phyloP scores from a whole-genome alignment of 2,329 filamentous ascomycete species.

The Colletotrichum incanum region DNA sequence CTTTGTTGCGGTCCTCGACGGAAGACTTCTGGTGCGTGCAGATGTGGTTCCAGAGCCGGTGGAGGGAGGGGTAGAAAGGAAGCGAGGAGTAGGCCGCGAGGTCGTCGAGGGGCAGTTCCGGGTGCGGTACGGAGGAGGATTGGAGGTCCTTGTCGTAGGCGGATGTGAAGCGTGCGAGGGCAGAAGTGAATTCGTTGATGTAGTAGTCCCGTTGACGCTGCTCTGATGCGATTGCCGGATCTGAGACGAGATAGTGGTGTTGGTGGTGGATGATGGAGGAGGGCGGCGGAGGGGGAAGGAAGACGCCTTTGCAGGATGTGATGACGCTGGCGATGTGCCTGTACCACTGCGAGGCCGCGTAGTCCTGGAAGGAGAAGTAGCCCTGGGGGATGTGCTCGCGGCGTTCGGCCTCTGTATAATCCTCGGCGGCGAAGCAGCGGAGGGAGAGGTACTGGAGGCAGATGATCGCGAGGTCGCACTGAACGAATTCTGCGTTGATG shows the following conservation, averaged over 20 bases:
- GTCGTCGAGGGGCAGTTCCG: not conserved
- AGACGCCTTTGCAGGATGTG: constrained; percentile 27
- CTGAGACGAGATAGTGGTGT: not conserved
- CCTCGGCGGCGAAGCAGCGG: constrained; percentile 49
- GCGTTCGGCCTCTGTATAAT: constrained; percentile 40
- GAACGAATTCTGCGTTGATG: constrained; percentile 46
- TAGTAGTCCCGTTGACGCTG: not conserved
- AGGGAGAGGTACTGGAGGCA: constrained; percentile 55
- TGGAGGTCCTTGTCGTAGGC: constrained; percentile 20
- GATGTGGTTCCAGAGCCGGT: constrained; percentile 46
- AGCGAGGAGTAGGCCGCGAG: constrained; percentile 43
- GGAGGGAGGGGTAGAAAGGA: constrained; percentile 42
- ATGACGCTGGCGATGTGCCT: constrained; percentile 50
- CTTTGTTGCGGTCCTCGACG: constrained; percentile 48
- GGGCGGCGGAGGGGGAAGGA: constrained; percentile 15
- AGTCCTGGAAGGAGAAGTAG: constrained; percentile 57
- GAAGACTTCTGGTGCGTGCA: constrained; percentile 42
- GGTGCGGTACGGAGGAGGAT: constrained; percentile 4
- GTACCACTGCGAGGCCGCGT: constrained; percentile 55
- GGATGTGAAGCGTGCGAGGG: constrained; percentile 33
- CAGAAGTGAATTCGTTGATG: not conserved
- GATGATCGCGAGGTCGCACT: constrained; percentile 51
- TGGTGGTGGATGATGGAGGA: not conserved
- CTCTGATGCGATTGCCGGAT: not conserved
- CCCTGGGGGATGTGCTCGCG: constrained; percentile 45